Evolutionary conservation across 176 grass and related monocot genomes (phyloP).

Genomic region (Triticum turgidum): DNA sequence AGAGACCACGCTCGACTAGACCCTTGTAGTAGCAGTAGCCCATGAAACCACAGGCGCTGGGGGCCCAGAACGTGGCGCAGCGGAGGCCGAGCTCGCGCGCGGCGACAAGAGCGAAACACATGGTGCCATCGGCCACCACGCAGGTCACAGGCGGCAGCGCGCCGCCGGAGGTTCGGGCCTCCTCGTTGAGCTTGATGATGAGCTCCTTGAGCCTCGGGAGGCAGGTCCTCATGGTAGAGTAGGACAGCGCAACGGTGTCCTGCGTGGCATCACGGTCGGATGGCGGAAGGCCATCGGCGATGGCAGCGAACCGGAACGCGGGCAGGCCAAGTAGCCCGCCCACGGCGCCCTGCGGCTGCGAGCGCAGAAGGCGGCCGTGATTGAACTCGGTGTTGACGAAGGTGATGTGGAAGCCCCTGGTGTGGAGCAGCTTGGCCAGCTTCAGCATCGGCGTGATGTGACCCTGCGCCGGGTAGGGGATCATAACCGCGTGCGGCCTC

Average conservation of each 20-base stretch:
- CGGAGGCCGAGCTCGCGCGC: no score
- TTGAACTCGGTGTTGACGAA: conserved; percentile 74
- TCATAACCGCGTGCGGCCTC: conserved; percentile 40
- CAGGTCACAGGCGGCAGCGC: no score
- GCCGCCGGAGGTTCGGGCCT: no score
- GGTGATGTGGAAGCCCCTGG: conserved; percentile 56
- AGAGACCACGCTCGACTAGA: no score
- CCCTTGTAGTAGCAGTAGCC: no score
- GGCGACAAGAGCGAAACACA: no score
- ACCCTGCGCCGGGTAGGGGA: conserved; percentile 66
- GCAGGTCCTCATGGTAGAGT: no score
- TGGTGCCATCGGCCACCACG: no score
- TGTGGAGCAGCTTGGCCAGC: conserved; percentile 66
- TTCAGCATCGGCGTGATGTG: conserved; percentile 66
- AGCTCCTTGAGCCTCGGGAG: no score
- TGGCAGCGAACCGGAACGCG: background rate
- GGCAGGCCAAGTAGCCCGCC: background rate
- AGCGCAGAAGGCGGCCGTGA: conserved; percentile 25
- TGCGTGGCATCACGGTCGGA: background rate
- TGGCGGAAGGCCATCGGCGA: background rate
- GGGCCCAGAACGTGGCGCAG: no score
- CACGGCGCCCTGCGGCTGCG: background rate
- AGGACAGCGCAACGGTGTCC: background rate
- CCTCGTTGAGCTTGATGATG: no score
- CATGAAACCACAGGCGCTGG: no score